Conservation (phyloP, 352 stramenopile genomes). For the Phytophthora crassamura region DNA sequence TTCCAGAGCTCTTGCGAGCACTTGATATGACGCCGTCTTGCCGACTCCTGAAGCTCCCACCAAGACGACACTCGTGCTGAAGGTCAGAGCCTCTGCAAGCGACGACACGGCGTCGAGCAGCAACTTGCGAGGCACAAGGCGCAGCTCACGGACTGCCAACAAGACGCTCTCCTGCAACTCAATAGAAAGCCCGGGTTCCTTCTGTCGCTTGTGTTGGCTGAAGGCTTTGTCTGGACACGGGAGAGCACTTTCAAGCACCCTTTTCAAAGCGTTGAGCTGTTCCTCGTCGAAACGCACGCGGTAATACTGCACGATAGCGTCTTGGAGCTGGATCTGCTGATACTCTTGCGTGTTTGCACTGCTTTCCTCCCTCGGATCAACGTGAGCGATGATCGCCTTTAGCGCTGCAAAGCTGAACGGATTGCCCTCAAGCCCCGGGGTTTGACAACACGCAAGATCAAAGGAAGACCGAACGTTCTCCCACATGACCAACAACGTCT, state of each 20-base stretch:
- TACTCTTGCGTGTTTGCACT: neutral
- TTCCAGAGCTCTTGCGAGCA: conserved; percentile 40
- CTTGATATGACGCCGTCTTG: conserved; percentile 46
- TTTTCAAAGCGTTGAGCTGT: conserved; percentile 11
- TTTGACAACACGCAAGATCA: neutral
- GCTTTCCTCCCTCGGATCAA: neutral
- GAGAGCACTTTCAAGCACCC: conserved; percentile 4
- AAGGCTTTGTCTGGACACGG: neutral
- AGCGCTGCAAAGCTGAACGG: conserved; percentile 27
- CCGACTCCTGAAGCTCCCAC: conserved; percentile 37
- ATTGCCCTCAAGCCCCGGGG: neutral
- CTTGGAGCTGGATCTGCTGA: neutral
- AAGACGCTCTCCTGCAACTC: conserved; percentile 10
- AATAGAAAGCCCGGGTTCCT: no score
- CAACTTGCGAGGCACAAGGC: conserved; percentile 34
- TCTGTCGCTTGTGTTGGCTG: no score
- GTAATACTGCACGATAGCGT: conserved; percentile 29
- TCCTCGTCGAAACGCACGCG: conserved; percentile 18
- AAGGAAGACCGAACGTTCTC: conserved; percentile 18
- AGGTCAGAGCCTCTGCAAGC: conserved; percentile 25
- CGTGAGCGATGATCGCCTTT: conserved; percentile 16
- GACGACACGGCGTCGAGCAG: conserved; percentile 23
- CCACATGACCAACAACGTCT: conserved; percentile 33
- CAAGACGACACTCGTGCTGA: conserved; percentile 31
- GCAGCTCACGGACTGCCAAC: conserved; percentile 12